Base-by-base conservation (phyloP, 768 basidiomycete species). In the Podaxis rugospora region DNA sequence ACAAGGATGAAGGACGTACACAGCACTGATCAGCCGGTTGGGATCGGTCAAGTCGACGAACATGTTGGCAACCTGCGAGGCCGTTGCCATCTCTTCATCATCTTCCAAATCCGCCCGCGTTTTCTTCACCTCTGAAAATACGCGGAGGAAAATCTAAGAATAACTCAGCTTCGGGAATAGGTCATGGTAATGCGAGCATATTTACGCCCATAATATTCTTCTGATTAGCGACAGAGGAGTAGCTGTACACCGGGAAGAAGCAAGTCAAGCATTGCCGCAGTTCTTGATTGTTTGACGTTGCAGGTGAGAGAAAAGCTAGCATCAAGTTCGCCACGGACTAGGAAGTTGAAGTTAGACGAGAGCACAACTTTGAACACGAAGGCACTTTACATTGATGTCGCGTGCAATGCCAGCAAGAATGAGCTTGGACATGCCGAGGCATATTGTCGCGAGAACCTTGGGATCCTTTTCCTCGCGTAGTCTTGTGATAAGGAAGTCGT, bases 211-310 rank as follows among this genome's bases (percentile, higher is more conserved):
- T 83, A 65, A 78, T 87, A 78, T 79, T 83, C 70, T 66, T 81
- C 74, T 98, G 95, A 68, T 98, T 96, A 10, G 70, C 72, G 6
- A 86, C 72, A 0, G 92, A 89, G 0, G 94, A 92, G 72, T 92
- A 97, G 69, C 93, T 93, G 70, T 92, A 98, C 0, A 94, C 88
- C 0, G 95, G 94, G 77, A 99, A 90, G 80, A 98, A 98, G 71
- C 96, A 97, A 3, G 93, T 87, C n/a, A 99, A 77, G 68, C 93
- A 97, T 73, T 98, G 96, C 42, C 93, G 82, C 16, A 98, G 78
- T 64, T 92, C 85, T 64, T 90, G 88, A 68, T 98, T 98, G 21
- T 87, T 83, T 9, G 78, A 81, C 0, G 95, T 97, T 42, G 89
- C 85, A 0, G 94, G 92, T 0, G 93, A 93, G 58, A 98, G 83